Base-by-base conservation (phyloP, 2,329 filamentous ascomycete genomes). In the Rugonectria rugulosa region DNA sequence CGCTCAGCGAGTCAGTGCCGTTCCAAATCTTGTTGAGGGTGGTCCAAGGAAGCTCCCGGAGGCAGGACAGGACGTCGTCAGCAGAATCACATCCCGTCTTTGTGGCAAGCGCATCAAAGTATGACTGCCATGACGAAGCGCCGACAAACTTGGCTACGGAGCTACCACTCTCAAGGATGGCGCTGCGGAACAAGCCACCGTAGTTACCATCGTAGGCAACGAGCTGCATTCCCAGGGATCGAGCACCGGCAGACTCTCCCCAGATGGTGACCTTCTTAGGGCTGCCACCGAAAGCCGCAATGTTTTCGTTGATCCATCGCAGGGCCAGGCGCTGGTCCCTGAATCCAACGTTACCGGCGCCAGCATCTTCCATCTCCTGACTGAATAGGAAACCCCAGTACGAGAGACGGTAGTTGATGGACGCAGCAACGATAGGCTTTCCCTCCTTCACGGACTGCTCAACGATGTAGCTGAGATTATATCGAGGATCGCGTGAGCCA, bases 401-500 rank as follows among this genome's bases (percentile, higher is more conserved):
- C 4, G 74, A 75, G 21, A 82, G 71, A 17, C 81, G 74, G 60
- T 83, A 83, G 62, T 83, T 82, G 56, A 84, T 71, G 5, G 74
- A 77, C 5, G 81, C 78, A 3, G 73, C 79, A 21, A 84, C 76
- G 41, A 84, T 77, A 0, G 79, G 80, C 57, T 78, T 79, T 50
- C 73, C 72, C 37, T 79, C 77, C 32, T 73, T 64, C 5, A 77
- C 74, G 0, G 78, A 77, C 41, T 81, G 77, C 10, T 77, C 68
- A 11, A 88, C 81, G 45, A 88, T 81, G 58, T 79, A 83, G 31
- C 80, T 82, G 53, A 87, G 75, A 66, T 88, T 88, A 67, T 88
- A 89, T 24, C 84, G 76, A 2, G 62, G 64, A 24, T 67, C 64
- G 21, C 57, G 56, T 3, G 61, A 60, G 32, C 65, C 66, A 14